Conservation (phyloP, 2,329 filamentous ascomycete species). For the Dactylellina drechsleri region DNA sequence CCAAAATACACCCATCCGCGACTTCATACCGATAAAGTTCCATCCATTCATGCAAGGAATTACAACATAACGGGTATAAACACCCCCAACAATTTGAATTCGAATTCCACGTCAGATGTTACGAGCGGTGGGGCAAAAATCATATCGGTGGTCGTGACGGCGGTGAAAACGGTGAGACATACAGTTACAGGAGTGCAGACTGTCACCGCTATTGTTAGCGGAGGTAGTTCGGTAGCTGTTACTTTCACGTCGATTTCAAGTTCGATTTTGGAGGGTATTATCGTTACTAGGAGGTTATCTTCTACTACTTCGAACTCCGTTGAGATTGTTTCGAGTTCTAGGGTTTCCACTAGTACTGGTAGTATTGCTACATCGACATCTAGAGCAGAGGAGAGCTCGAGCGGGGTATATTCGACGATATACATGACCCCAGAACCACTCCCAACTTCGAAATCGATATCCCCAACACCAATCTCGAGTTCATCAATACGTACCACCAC, state of each 20-base stretch:
- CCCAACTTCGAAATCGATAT: not conserved
- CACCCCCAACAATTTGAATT: no score
- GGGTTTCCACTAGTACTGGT: no score
- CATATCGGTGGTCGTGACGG: constrained; percentile 2
- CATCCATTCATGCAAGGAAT: no score
- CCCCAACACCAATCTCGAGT: not conserved
- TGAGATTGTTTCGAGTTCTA: no score
- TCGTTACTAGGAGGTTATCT: no score
- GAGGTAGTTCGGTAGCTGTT: not conserved
- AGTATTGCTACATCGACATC: no score
- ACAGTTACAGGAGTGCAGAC: constrained; percentile 16
- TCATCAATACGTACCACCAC: not conserved
- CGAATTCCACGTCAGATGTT: no score
- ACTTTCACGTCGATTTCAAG: not conserved
- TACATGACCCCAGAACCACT: constrained; percentile 3
- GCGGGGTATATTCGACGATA: not conserved
- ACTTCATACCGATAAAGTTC: no score
- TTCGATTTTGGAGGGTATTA: not conserved
- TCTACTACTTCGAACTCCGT: no score
- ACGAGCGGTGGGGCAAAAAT: not conserved
- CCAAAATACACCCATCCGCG: not conserved
- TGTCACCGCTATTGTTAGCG: not conserved
- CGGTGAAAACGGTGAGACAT: constrained; percentile 13
- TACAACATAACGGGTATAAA: not conserved
- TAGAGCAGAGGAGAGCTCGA: no score